These are phyloP conservation scores for Acer negundo DNA, from an alignment of 345 rosid species.

Conservation along the genomic window DNA sequence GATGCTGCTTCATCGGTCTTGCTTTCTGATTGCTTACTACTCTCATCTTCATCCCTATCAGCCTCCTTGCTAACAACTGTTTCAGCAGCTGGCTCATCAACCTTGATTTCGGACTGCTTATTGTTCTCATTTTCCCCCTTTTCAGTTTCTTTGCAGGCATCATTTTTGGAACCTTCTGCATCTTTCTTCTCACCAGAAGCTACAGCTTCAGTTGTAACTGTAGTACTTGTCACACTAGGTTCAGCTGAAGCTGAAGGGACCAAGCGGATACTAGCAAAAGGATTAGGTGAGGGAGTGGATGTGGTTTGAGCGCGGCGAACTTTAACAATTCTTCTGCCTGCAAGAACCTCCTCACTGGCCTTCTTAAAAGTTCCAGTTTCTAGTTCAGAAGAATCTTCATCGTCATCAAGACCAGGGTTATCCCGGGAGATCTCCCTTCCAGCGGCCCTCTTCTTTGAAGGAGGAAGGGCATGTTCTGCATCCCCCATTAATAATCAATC, in stretches of 20 bases:
- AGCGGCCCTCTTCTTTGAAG: slow-evolving; percentile 98
- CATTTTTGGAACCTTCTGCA: slow-evolving; percentile 30
- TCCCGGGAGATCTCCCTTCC: slow-evolving; percentile 82
- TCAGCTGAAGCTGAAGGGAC: slow-evolving; percentile 47
- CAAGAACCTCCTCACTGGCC: slow-evolving; percentile 89
- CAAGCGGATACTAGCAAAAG: slow-evolving; percentile 79
- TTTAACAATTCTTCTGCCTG: slow-evolving; percentile 75
- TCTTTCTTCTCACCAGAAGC: slow-evolving; percentile 28
- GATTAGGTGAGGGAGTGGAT: slow-evolving; percentile 60
- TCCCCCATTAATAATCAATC: slow-evolving; percentile 59
- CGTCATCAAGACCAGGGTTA: slow-evolving; percentile 84
- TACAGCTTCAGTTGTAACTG: slow-evolving; percentile 35
- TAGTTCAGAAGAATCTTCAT: slow-evolving; percentile 59
- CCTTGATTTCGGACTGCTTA: slow-evolving; percentile 31
- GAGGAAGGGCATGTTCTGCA: slow-evolving; percentile 64
- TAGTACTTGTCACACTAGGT: slow-evolving; percentile 30
- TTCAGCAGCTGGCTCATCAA: slow-evolving; percentile 30
- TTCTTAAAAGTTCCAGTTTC: slow-evolving; percentile 85
- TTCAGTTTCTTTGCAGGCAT: slow-evolving; percentile 21
- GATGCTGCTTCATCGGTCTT: slow-evolving; percentile 29
- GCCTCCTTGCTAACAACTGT: slow-evolving; percentile 17
- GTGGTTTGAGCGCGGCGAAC: slow-evolving; percentile 63
- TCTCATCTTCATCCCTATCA: slow-evolving; percentile 24
- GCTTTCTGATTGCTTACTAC: slow-evolving; percentile 25
- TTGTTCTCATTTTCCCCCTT: slow-evolving; percentile 21